Percentiles rank a stretch among this genome's conserved stretches.
These are phyloP conservation scores for Lolium rigidum DNA, from an alignment of 176 grass and related monocot genomes.

Conservation along the genomic window DNA sequence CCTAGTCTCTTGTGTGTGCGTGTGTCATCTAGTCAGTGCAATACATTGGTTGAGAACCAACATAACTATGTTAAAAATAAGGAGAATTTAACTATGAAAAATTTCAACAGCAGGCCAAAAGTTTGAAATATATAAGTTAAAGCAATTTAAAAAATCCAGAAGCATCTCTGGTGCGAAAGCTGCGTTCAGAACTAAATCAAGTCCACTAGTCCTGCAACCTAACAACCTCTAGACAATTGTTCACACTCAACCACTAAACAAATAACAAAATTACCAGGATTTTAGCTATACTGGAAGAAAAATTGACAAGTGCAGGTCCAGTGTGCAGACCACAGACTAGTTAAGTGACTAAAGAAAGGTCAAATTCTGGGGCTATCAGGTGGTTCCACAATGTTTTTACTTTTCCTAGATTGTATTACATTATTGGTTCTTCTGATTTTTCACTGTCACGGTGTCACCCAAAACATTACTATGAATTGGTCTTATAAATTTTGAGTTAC, in stretches of 20 bases:
- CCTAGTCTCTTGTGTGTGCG: no score
- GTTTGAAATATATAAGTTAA: no score
- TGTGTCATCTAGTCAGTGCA: no score
- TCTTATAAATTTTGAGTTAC: conserved; percentile 40
- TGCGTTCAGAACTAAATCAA: conserved; percentile 28
- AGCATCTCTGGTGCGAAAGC: background rate
- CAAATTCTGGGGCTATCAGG: background rate
- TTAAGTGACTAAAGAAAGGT: conserved; percentile 3
- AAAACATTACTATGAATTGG: conserved; percentile 15
- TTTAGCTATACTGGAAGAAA: conserved; percentile 36
- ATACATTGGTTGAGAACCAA: no score
- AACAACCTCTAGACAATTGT: background rate
- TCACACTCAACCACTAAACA: background rate
- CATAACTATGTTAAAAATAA: no score
- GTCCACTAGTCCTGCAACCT: conserved; percentile 3
- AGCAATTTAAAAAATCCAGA: background rate
- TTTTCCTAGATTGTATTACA: conserved; percentile 9
- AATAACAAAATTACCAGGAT: conserved; percentile 6
- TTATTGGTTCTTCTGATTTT: background rate
- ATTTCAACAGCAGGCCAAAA: no score
- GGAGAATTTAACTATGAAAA: no score
- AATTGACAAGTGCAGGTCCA: background rate
- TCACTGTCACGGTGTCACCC: conserved; percentile 12
- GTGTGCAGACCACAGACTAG: background rate
- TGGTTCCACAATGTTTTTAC: background rate